A percentile compares a stretch with the other conserved stretches of the same genome.
Conservation (phyloP, 2,329 filamentous ascomycete genomes). For the Alternaria burnsii region DNA sequence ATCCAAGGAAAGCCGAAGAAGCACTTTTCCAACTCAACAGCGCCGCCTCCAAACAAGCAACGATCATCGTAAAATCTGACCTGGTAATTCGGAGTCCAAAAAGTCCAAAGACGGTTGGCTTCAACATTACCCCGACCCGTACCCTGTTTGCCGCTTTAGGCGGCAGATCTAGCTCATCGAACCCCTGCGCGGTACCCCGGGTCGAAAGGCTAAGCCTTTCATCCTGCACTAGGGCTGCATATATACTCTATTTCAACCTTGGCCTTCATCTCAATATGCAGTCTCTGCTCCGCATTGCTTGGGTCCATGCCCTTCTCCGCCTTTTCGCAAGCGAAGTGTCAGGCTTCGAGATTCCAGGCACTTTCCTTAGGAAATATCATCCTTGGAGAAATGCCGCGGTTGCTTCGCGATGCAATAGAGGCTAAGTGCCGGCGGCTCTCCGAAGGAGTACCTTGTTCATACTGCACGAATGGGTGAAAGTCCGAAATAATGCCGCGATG, state of each 20-base stretch:
- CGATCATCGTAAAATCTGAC: slow-evolving; percentile 30
- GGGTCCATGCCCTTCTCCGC: slow-evolving; percentile 18
- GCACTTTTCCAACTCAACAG: slow-evolving; percentile 25
- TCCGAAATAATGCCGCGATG: slow-evolving; percentile 4
- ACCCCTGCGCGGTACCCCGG: slow-evolving; percentile 24
- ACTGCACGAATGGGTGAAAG: background rate
- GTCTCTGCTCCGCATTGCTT: slow-evolving; percentile 18
- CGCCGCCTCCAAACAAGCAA: slow-evolving; percentile 32
- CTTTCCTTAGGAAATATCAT: slow-evolving; percentile 31
- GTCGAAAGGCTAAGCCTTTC: slow-evolving; percentile 26
- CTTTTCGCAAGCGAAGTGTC: slow-evolving; percentile 18
- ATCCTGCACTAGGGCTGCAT: slow-evolving; percentile 35
- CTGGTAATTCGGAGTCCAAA: slow-evolving; percentile 17
- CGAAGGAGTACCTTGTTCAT: slow-evolving; percentile 1
- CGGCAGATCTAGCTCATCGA: slow-evolving; percentile 23
- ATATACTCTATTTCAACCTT: slow-evolving; percentile 44
- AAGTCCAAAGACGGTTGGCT: slow-evolving; percentile 13
- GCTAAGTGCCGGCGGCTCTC: slow-evolving; percentile 32
- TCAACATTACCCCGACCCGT: slow-evolving; percentile 8
- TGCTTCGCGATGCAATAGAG: slow-evolving; percentile 20
- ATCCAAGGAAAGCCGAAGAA: slow-evolving; percentile 19
- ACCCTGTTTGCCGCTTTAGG: slow-evolving; percentile 28
- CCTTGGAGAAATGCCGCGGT: slow-evolving; percentile 17
- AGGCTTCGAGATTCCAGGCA: slow-evolving; percentile 21
- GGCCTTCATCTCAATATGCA: slow-evolving; percentile 35